These are phyloP conservation scores for Cenococcum geophilum DNA, from an alignment of 495 filamentous ascomycete species.

Conservation along the genomic window DNA sequence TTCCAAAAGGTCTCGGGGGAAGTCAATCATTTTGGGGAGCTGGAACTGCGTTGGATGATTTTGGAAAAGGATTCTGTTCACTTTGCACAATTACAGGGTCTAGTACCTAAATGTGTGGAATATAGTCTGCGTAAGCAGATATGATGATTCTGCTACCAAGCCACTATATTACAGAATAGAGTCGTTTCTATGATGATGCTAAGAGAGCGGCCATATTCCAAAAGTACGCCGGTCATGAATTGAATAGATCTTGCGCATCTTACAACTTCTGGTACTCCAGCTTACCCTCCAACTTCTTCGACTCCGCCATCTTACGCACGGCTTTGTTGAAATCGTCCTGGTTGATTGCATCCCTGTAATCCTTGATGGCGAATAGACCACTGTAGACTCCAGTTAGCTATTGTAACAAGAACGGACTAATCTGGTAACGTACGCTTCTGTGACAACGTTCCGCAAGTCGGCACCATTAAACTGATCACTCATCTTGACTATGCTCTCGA, in stretches of 20 bases:
- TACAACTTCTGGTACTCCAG: conserved; percentile 97
- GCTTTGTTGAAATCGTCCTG: conserved; percentile 99
- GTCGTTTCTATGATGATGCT: too few relatives aligned
- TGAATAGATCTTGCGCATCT: neutral
- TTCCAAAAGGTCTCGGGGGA: conserved; percentile 47
- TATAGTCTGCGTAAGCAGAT: conserved; percentile 10
- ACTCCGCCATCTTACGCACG: conserved; percentile 90
- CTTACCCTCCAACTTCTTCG: conserved; percentile 98
- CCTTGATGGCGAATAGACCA: conserved; percentile 95
- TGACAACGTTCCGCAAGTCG: conserved; percentile 95
- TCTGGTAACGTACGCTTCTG: conserved; percentile 74
- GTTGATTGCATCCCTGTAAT: conserved; percentile 88
- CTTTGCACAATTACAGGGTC: conserved; percentile 7
- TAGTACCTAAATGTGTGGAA: neutral
- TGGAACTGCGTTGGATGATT: conserved; percentile 46
- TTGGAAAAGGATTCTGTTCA: neutral
- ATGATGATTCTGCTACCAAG: conserved; percentile 5
- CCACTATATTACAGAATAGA: neutral
- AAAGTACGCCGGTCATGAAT: neutral
- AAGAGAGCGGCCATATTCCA: neutral
- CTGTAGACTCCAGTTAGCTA: conserved; percentile 41
- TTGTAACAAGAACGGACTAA: neutral
- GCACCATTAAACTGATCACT: conserved; percentile 96
- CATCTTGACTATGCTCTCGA: conserved; percentile 99
- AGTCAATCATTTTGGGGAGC: conserved; percentile 63